phyloP scores from a whole-genome alignment of 139 green algal species.

The Picochlorum sp. region DNA sequence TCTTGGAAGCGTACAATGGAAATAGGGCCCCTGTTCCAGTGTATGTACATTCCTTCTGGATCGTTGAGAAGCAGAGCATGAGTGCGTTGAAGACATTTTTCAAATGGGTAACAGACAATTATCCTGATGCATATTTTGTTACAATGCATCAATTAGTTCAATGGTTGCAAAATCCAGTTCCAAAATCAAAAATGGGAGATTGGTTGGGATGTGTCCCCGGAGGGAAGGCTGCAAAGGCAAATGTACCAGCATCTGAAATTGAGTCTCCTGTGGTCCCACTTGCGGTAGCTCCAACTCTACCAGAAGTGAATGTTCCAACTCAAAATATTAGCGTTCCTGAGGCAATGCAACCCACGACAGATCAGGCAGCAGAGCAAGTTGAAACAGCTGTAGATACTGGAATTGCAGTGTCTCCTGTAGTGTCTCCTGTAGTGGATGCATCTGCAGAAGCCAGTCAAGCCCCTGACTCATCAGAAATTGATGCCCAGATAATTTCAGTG shows the following conservation, averaged over 20 bases:
- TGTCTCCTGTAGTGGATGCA: neutral
- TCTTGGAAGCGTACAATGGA: slow-evolving; percentile 10
- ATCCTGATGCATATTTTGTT: slow-evolving; percentile 15
- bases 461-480: no score
- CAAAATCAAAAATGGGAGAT: slow-evolving; percentile 3
- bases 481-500: no score
- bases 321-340: no score
- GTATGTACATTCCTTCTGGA: slow-evolving; percentile 17
- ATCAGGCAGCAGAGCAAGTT: no score
- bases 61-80: neutral
- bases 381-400: no score
- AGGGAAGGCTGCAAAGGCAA: slow-evolving; percentile 1
- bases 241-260: no score
- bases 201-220: neutral
- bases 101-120: neutral
- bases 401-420: no score
- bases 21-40: slow-evolving; percentile 20
- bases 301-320: no score
- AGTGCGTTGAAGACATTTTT: neutral
- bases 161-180: slow-evolving; percentile 20
- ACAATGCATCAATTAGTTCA: slow-evolving; percentile 18
- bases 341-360: no score
- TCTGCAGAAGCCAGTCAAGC: no score
- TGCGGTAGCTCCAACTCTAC: no score
- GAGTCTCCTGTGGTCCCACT: no score